These are phyloP conservation scores for Wallacemonas sp. DNA, from an alignment of 208 protist species.

Conservation along the genomic window DNA sequence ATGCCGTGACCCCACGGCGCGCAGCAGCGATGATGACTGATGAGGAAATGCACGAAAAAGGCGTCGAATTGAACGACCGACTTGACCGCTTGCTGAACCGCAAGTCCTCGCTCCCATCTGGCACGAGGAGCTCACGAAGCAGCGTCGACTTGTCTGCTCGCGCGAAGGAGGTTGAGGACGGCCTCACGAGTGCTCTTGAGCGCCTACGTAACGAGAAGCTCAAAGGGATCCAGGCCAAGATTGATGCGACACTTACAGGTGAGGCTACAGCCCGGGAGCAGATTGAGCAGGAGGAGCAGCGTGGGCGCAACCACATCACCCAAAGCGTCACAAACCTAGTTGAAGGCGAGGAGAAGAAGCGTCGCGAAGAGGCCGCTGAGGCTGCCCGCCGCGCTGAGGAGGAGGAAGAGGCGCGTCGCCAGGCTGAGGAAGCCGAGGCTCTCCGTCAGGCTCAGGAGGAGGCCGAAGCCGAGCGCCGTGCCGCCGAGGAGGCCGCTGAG, in stretches of 20 bases:
- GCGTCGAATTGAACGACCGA: slow-evolving; percentile 7
- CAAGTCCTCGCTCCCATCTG: slow-evolving; percentile 1
- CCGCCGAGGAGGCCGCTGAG: neutral
- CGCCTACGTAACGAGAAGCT: slow-evolving; percentile 1
- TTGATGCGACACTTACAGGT: neutral
- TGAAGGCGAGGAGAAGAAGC: neutral
- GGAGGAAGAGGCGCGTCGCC: slow-evolving; percentile 16
- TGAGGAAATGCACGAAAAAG: slow-evolving; percentile 8
- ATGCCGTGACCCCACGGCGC: neutral
- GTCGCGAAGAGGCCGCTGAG: slow-evolving; percentile 5
- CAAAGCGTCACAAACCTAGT: neutral
- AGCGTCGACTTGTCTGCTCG: slow-evolving; percentile 15
- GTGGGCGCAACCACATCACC: neutral
- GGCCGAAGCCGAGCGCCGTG: slow-evolving; percentile 5
- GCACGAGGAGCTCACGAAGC: neutral
- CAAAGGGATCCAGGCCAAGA: neutral
- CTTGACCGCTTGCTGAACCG: slow-evolving; percentile 12
- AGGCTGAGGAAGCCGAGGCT: slow-evolving; percentile 19
- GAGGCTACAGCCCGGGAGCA: neutral
- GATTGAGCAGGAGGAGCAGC: neutral
- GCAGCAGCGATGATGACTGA: neutral
- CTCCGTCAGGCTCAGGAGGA: slow-evolving; percentile 12
- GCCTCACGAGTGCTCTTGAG: slow-evolving; percentile 10
- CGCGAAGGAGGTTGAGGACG: slow-evolving; percentile 7
- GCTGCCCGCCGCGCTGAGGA: slow-evolving; percentile 12